A percentile compares a stretch with the other conserved stretches of the same genome.
phyloP scores from a whole-genome alignment of 805 yeast species.

The Candida schatavii region DNA sequence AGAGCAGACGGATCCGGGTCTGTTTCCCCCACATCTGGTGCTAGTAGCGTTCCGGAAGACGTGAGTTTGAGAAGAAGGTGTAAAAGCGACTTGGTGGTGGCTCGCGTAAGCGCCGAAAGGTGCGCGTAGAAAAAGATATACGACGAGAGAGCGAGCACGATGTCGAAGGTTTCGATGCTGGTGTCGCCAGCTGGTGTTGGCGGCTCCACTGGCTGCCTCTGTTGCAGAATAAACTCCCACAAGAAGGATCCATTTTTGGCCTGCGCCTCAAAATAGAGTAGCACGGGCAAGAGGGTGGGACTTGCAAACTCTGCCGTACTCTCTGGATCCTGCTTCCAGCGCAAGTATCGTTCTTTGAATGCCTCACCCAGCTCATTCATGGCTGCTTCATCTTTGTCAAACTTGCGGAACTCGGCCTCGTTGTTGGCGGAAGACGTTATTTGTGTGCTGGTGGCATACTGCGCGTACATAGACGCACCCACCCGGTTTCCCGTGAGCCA shows the following conservation, averaged over 20 bases:
- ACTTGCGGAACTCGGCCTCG: conserved; percentile 7
- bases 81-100: conserved; percentile 26
- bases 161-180: conserved; percentile 19
- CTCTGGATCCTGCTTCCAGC: neutral
- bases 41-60: conserved; percentile 4
- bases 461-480: conserved; percentile 14
- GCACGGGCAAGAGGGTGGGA: conserved; percentile 17
- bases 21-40: neutral
- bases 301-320: conserved; percentile 11
- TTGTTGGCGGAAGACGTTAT: conserved; percentile 16
- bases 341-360: neutral
- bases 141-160: conserved; percentile 38
- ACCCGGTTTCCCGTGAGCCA: conserved; percentile 28
- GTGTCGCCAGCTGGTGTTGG: neutral
- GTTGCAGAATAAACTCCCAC: neutral
- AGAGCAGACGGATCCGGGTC: neutral
- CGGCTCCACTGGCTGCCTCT: neutral
- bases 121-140: conserved; percentile 39
- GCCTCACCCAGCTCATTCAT: neutral
- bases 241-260: conserved; percentile 16
- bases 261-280: conserved; percentile 12
- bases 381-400: conserved; percentile 1
- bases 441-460: conserved; percentile 14
- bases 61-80: conserved; percentile 25
- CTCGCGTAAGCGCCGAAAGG: conserved; percentile 20